These are phyloP conservation scores for Nyctanthes arbortristis DNA, from an alignment of 257 asterid genomes.

Conservation along the genomic window DNA sequence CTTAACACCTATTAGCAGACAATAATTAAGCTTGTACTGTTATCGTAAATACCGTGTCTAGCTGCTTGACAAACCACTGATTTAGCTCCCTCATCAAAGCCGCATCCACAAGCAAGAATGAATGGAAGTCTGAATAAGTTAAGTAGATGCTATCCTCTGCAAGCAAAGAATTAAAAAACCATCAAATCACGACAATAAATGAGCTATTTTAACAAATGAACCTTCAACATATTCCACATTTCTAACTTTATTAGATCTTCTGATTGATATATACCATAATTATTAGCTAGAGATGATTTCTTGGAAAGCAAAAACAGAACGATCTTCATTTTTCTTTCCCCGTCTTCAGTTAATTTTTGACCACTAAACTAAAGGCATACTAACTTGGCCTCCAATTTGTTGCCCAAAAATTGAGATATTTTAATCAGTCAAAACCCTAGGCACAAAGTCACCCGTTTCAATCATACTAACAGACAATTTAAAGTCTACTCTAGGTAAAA, in stretches of 20 bases:
- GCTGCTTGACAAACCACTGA: slow-evolving; percentile 86
- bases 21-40: slow-evolving; percentile 4
- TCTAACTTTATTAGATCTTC: neutral
- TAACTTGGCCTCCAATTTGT: neutral
- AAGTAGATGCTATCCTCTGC: slow-evolving; percentile 88
- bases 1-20: neutral
- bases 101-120: slow-evolving; percentile 78
- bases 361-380: neutral
- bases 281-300: too few species aligned
- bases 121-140: slow-evolving; percentile 83
- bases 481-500: too few species aligned
- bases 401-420: neutral
- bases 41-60: slow-evolving; percentile 67
- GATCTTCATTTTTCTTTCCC: neutral
- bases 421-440: too few species aligned
- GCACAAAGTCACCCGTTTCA: neutral
- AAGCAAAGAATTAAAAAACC: slow-evolving; percentile 19
- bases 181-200: slow-evolving; percentile 14
- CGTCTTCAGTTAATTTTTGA: neutral
- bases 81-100: slow-evolving; percentile 87
- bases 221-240: slow-evolving; percentile 15
- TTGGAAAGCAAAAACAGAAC: neutral
- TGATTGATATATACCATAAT: neutral
- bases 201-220: slow-evolving; percentile 20
- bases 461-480: too few species aligned